These are phyloP conservation scores for Guadua angustifolia DNA, from an alignment of 176 grass and related monocot genomes.

Conservation along the genomic window DNA sequence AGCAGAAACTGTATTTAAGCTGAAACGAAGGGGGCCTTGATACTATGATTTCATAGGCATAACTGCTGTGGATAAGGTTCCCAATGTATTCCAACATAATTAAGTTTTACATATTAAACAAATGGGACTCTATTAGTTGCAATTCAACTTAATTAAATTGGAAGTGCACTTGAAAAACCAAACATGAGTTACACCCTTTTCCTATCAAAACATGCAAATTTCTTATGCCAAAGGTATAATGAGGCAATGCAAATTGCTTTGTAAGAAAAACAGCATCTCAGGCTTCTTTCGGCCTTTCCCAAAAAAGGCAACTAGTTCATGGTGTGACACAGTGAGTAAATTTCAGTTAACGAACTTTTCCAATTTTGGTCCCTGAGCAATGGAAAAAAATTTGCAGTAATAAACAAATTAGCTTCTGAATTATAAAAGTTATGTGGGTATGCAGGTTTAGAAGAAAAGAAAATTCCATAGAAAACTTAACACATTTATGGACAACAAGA, in stretches of 20 bases:
- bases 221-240: not conserved
- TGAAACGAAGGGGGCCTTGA: too few relatives aligned
- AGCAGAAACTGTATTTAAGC: too few relatives aligned
- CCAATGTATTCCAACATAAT: conserved; percentile 3
- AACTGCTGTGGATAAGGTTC: not conserved
- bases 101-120: conserved; percentile 10
- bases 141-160: conserved; percentile 27
- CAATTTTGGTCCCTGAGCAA: not conserved
- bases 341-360: not conserved
- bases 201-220: not conserved
- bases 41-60: not conserved
- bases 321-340: not conserved
- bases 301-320: conserved; percentile 1
- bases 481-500: not conserved
- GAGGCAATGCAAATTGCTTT: not conserved
- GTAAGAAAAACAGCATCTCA: not conserved
- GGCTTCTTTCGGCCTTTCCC: not conserved
- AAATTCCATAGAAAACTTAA: not conserved
- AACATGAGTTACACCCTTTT: conserved; percentile 10
- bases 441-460: not conserved
- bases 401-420: not conserved
- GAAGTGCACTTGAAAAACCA: not conserved
- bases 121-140: not conserved
- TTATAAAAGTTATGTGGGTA: not conserved
- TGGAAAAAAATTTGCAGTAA: not conserved